Percentiles rank a stretch among this genome's conserved stretches.
Evolutionary conservation across 2,329 filamentous ascomycete genomes (phyloP).

Genomic region (Colletotrichum kahawae): DNA sequence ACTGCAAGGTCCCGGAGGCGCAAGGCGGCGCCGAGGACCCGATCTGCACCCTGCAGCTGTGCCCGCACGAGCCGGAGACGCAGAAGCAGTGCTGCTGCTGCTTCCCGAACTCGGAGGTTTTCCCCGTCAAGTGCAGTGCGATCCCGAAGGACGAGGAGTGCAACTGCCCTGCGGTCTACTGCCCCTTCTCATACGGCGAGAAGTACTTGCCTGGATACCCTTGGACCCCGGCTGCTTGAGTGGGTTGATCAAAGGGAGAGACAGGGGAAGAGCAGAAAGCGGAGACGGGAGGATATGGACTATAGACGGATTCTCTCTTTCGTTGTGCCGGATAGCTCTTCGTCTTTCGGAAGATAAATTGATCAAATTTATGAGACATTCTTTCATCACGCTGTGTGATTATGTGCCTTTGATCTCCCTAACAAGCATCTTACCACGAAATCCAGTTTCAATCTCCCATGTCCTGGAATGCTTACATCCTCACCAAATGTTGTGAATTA

Average conservation of each 20-base stretch:
- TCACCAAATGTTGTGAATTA: background rate
- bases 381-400: background rate
- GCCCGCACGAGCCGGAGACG: slow-evolving; percentile 24
- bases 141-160: slow-evolving; percentile 6
- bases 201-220: background rate
- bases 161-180: slow-evolving; percentile 13
- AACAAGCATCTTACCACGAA: background rate
- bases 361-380: background rate
- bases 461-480: background rate
- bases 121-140: background rate
- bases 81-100: slow-evolving; percentile 27
- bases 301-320: background rate
- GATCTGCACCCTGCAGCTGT: slow-evolving; percentile 15
- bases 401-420: background rate
- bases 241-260: background rate
- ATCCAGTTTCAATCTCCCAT: background rate
- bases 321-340: background rate
- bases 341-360: background rate
- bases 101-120: background rate
- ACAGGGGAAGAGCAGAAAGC: background rate
- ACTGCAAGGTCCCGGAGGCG: slow-evolving; percentile 18
- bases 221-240: background rate
- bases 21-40: background rate
- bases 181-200: slow-evolving; percentile 12
- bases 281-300: background rate